phyloP scores from a whole-genome alignment of 306 rosid genomes.

The Glycine latifolia region DNA sequence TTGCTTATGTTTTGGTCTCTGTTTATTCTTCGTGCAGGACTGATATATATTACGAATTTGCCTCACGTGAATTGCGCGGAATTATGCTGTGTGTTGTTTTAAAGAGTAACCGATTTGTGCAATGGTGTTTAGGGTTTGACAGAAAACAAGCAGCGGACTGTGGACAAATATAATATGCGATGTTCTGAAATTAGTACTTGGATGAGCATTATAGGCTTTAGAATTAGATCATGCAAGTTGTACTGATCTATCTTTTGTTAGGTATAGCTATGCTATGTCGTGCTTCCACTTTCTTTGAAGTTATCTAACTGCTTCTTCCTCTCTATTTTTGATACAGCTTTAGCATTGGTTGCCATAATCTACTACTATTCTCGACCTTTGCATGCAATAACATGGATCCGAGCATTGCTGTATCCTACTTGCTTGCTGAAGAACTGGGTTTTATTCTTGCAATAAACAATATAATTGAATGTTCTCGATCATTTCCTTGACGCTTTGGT shows the following conservation, averaged over 20 bases:
- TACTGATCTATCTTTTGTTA: conserved; percentile 22
- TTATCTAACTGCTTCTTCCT: conserved; percentile 50
- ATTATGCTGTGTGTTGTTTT: neutral
- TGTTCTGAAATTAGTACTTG: conserved; percentile 18
- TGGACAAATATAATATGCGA: neutral
- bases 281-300: conserved; percentile 23
- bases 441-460: conserved; percentile 38
- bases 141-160: neutral
- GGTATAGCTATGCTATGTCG: conserved; percentile 23
- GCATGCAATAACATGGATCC: conserved; percentile 73
- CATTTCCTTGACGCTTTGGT: conserved; percentile 68
- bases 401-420: conserved; percentile 88
- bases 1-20: conserved; percentile 19
- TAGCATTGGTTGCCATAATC: conserved; percentile 79
- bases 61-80: neutral
- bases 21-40: neutral
- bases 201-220: conserved; percentile 1
- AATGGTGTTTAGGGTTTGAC: neutral
- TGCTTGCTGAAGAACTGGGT: conserved; percentile 38
- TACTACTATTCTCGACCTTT: conserved; percentile 91
- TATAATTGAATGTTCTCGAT: conserved; percentile 31
- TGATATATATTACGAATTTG: neutral
- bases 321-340: conserved; percentile 64
- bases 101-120: neutral
- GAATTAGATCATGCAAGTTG: conserved; percentile 19